Conservation (phyloP, 768 basidiomycete species). For the Lentinula sp. region DNA sequence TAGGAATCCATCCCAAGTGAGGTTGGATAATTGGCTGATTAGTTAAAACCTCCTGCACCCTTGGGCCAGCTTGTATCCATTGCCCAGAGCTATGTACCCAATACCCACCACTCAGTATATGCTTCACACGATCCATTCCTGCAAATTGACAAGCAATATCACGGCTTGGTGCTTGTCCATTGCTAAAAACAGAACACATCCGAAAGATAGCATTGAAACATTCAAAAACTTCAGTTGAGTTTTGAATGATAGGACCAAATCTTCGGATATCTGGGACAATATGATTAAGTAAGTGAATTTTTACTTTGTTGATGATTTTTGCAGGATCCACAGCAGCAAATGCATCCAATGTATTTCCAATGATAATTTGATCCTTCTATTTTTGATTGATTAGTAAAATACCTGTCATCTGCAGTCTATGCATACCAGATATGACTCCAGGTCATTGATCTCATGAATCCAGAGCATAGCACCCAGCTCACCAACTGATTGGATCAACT, state of each 20-base stretch:
- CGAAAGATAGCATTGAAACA: conserved; percentile 33
- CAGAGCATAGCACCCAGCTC: conserved; percentile 32
- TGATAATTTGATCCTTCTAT: conserved; percentile 8
- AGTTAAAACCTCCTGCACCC: no score
- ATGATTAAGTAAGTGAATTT: conserved; percentile 27
- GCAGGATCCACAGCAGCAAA: conserved; percentile 19
- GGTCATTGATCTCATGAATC: conserved; percentile 32
- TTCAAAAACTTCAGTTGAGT: conserved; percentile 33
- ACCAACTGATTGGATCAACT: conserved; percentile 25
- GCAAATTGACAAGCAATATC: conserved; percentile 13
- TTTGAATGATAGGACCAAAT: conserved; percentile 27
- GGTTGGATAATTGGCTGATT: no score
- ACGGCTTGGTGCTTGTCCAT: conserved; percentile 29
- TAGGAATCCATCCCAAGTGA: no score
- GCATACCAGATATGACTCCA: conserved; percentile 25
- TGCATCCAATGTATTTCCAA: conserved; percentile 16
- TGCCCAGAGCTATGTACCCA: conserved; percentile 11
- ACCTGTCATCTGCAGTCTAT: no score
- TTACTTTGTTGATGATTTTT: conserved; percentile 20
- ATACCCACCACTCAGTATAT: conserved; percentile 24
- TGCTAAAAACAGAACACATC: conserved; percentile 24
- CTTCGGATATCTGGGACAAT: conserved; percentile 19
- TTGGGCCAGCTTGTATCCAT: background rate
- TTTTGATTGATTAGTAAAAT: no score
- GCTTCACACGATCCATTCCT: conserved; percentile 23